Conservation (phyloP, 106 monocot genomes). For the Alisma plantagoaquatica region DNA sequence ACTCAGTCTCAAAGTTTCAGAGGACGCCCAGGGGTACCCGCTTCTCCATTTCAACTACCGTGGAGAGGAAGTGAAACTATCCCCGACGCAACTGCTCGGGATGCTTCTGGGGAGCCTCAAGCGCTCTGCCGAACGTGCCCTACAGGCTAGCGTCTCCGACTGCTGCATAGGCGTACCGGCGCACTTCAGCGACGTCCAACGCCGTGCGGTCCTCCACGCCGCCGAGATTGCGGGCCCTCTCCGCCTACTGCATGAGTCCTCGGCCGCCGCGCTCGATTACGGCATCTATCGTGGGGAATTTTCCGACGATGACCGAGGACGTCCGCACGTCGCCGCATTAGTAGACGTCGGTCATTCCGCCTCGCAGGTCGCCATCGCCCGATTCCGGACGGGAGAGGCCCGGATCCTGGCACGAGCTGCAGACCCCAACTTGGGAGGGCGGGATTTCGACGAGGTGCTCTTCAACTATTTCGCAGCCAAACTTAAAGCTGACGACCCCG, state of each 20-base stretch:
- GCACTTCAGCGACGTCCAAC: constrained; percentile 81
- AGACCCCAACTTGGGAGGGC: constrained; percentile 62
- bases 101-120: constrained; percentile 78
- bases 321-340: constrained; percentile 28
- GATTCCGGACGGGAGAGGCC: constrained; percentile 42
- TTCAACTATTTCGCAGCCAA: constrained; percentile 50
- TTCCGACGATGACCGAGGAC: constrained; percentile 13
- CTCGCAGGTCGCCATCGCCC: constrained; percentile 60
- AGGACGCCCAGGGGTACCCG: constrained; percentile 74
- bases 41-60: constrained; percentile 58
- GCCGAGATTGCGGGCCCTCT: constrained; percentile 73
- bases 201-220: constrained; percentile 67
- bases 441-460: constrained; percentile 83
- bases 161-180: constrained; percentile 87
- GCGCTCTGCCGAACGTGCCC: constrained; percentile 63
- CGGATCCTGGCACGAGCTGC: constrained; percentile 52
- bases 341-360: constrained; percentile 82
- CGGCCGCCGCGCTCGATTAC: constrained; percentile 73
- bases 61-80: constrained; percentile 47
- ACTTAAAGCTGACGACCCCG: too few species aligned
- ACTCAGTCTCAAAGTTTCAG: constrained; percentile 46
- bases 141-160: constrained; percentile 53
- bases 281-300: constrained; percentile 49
- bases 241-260: constrained; percentile 73
- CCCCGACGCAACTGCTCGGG: constrained; percentile 69